phyloP scores from a whole-genome alignment of 2,329 filamentous ascomycete genomes.

The Penicillium decumbens region DNA sequence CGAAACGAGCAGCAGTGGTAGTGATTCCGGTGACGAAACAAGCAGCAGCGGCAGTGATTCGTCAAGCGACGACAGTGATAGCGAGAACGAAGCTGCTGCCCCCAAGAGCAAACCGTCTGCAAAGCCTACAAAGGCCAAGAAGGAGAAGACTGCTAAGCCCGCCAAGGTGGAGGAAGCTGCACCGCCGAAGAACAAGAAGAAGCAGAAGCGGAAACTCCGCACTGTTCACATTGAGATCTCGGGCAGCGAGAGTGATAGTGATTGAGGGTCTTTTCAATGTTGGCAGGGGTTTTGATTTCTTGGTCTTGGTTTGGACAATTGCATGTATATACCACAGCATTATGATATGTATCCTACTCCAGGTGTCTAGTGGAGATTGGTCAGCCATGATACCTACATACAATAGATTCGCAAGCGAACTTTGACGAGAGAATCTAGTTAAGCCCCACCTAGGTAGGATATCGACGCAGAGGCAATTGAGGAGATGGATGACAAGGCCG shows the following conservation, averaged over 20 bases:
- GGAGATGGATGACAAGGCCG: no score
- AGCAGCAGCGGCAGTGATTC: slow-evolving; percentile 16
- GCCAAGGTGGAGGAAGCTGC: not conserved
- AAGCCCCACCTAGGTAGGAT: no score
- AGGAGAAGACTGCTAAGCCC: slow-evolving; percentile 7
- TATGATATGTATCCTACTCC: not conserved
- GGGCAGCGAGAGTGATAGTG: slow-evolving; percentile 26
- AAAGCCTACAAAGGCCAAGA: slow-evolving; percentile 6
- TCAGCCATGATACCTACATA: no score
- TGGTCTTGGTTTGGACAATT: slow-evolving; percentile 4
- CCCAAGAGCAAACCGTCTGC: slow-evolving; percentile 4
- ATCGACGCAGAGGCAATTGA: no score
- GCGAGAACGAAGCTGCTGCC: slow-evolving; percentile 10
- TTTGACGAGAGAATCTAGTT: no score
- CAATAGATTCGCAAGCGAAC: no score
- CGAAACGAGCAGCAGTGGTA: slow-evolving; percentile 22
- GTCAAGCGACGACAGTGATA: slow-evolving; percentile 21
- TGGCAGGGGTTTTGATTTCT: not conserved
- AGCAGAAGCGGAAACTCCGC: slow-evolving; percentile 24
- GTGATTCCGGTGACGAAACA: slow-evolving; percentile 14
- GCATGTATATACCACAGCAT: slow-evolving; percentile 18
- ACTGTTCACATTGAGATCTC: slow-evolving; percentile 24
- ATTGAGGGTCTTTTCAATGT: slow-evolving; percentile 6
- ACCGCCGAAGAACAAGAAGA: slow-evolving; percentile 22
- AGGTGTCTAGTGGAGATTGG: no score